Evolutionary conservation across 176 grass and related monocot species (phyloP).

Genomic region (Canna indica): DNA sequence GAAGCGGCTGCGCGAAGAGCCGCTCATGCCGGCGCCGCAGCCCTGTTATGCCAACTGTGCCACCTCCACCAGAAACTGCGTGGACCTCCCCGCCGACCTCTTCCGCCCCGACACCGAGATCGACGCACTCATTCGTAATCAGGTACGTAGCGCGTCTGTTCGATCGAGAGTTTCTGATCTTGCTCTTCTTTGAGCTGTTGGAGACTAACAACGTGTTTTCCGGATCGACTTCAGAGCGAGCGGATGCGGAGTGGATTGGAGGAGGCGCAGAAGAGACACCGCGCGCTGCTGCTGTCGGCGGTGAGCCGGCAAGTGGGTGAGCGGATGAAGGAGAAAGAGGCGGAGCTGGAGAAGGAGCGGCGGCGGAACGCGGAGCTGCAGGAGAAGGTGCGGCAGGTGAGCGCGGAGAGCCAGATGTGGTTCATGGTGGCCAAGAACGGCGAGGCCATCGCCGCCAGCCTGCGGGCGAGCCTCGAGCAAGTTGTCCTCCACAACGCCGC

Average conservation of each 20-base stretch:
- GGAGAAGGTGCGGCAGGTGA: slow-evolving; percentile 29
- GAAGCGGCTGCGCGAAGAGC: too few species aligned
- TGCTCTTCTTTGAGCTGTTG: not conserved
- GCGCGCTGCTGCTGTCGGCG: slow-evolving; percentile 7
- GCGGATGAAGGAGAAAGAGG: slow-evolving; percentile 23
- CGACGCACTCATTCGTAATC: not conserved
- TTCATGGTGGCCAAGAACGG: slow-evolving; percentile 35
- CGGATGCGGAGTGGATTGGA: slow-evolving; percentile 12
- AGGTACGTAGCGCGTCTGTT: not conserved
- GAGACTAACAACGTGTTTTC: not conserved
- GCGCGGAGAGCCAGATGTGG: slow-evolving; percentile 40
- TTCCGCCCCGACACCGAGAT: not conserved
- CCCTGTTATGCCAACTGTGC: not conserved
- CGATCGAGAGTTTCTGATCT: too few species aligned
- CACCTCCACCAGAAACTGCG: not conserved
- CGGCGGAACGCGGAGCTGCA: slow-evolving; percentile 32
- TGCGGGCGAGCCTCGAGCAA: slow-evolving; percentile 39
- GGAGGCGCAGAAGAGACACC: slow-evolving; percentile 25
- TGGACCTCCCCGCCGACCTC: not conserved
- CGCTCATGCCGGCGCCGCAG: too few species aligned
- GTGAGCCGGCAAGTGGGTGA: slow-evolving; percentile 6
- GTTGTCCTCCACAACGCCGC: slow-evolving; percentile 10
- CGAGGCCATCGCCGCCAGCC: slow-evolving; percentile 30
- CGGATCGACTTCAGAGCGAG: slow-evolving; percentile 27
- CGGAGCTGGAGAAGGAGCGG: slow-evolving; percentile 22